phyloP scores from a whole-genome alignment of 192 early-diverging fungal species.

The Coemansia sp. region DNA sequence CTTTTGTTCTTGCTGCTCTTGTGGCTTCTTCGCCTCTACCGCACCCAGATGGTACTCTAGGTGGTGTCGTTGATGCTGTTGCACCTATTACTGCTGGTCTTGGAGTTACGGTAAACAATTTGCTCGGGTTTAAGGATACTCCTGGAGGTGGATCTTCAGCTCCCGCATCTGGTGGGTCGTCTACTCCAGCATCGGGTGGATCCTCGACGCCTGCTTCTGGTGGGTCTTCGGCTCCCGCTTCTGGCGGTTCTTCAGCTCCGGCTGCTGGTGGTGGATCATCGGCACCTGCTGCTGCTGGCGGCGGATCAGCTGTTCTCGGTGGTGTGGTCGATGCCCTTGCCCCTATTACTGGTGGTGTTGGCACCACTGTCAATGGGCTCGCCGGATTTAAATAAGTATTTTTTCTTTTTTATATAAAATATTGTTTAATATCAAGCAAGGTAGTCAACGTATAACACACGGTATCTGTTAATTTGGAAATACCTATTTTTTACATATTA shows the following conservation, averaged over 20 bases:
- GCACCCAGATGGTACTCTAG: constrained; percentile 1
- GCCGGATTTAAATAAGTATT: background rate
- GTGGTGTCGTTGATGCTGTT: constrained; percentile 9
- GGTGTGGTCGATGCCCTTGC: constrained; percentile 6
- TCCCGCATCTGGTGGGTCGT: background rate
- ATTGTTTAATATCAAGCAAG: background rate
- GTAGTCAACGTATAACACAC: no score
- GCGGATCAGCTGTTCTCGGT: background rate
- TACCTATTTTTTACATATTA: no score
- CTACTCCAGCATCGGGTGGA: background rate
- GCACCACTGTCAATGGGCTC: background rate
- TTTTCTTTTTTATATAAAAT: background rate
- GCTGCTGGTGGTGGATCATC: background rate
- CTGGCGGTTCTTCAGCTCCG: background rate
- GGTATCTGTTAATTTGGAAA: no score
- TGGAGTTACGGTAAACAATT: constrained; percentile 2
- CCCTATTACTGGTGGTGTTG: background rate
- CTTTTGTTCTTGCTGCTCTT: constrained; percentile 7
- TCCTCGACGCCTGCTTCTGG: background rate
- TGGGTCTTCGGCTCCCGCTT: background rate
- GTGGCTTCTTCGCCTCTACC: constrained; percentile 10
- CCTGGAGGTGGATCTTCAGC: constrained; percentile 1
- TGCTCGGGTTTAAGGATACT: constrained; percentile 1
- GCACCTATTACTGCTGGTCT: constrained; percentile 9
- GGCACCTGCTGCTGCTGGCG: background rate